Base-by-base conservation (phyloP, 2,329 filamentous ascomycete genomes). In the Proliferodiscus dingleyae region DNA sequence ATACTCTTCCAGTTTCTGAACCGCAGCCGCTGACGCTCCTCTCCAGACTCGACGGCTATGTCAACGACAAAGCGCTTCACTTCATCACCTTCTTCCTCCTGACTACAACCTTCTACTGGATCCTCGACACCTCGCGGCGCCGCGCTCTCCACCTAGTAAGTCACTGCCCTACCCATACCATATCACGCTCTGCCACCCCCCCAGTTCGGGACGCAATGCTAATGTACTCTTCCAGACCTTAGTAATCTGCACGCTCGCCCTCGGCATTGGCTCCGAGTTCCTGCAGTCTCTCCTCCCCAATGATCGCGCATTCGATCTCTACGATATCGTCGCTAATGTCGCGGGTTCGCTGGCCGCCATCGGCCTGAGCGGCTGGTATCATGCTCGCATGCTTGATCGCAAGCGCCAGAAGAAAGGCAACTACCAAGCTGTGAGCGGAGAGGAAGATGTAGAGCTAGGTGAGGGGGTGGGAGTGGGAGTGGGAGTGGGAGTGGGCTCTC, bases 101-200 rank as follows among this genome's bases (percentile, higher is more conserved):
- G 43, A 95, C 91, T 13, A 68, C 87, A 54, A 71, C 78, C 57
- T 97, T 97, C 75, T 98, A 98, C 79, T 98, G 93, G 89, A 87
- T 96, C 63, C 70, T 96, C 59, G 93, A 98, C 66, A 94, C 89
- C 42, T 85, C 83, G 52, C 87, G 93, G 52, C 83, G 91, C 41
- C 87, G 91, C 56, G 85, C 82, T 16, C 72, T 95, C 39, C 85
- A 98, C 67, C 71, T 95, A 54, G 24, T 26, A 26, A 26, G 24
- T 26, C 24, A 26, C 6, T 6, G 6, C 6, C 24, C 24, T 26
- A 26, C 24, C 24, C 24, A 6, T 11, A 26, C 24, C 24, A 26
- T 11, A 26, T 11, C 24, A 26, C 24, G 11, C 11, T 26, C 24
- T 6, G 24, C 6, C n/a, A n/a, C n/a, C n/a, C n/a, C n/a, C n/a